phyloP scores from a whole-genome alignment of 2,329 filamentous ascomycete species.

The Diplodia mutila region DNA sequence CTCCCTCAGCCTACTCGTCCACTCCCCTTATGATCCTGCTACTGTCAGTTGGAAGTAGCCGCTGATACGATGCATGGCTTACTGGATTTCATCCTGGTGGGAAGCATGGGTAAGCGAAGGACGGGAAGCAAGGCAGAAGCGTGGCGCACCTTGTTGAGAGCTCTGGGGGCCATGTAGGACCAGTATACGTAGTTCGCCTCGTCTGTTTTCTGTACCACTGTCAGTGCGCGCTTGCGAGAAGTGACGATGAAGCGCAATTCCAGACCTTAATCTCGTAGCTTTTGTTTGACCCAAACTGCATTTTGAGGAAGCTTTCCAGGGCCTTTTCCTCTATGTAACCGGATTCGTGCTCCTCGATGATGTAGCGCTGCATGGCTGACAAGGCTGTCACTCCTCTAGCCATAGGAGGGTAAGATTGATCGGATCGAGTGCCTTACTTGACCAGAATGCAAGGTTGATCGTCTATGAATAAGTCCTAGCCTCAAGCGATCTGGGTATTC shows the following conservation, averaged over 20 bases:
- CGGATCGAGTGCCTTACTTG: background rate
- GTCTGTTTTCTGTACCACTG: background rate
- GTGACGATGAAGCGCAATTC: background rate
- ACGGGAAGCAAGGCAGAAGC: background rate
- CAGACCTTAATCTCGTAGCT: conserved; percentile 1
- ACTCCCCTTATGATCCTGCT: conserved; percentile 5
- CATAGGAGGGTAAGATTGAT: background rate
- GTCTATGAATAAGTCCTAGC: background rate
- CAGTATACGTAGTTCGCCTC: conserved; percentile 18
- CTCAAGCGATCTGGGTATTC: background rate
- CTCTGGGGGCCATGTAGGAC: conserved; percentile 8
- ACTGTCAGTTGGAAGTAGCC: background rate
- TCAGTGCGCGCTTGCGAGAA: background rate
- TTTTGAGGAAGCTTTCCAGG: background rate
- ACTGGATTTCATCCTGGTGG: conserved; percentile 13
- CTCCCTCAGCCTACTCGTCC: conserved; percentile 3
- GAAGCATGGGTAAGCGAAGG: conserved; percentile 5
- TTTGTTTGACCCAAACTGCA: conserved; percentile 1
- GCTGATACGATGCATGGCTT: background rate
- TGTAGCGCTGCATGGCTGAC: background rate
- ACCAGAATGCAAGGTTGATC: background rate
- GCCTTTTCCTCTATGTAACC: conserved; percentile 5
- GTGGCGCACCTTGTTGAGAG: conserved; percentile 1
- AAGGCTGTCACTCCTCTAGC: background rate
- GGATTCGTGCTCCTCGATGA: conserved; percentile 10